phyloP scores from a whole-genome alignment of 140 eudicot species.

The Stevia rebaudiana region DNA sequence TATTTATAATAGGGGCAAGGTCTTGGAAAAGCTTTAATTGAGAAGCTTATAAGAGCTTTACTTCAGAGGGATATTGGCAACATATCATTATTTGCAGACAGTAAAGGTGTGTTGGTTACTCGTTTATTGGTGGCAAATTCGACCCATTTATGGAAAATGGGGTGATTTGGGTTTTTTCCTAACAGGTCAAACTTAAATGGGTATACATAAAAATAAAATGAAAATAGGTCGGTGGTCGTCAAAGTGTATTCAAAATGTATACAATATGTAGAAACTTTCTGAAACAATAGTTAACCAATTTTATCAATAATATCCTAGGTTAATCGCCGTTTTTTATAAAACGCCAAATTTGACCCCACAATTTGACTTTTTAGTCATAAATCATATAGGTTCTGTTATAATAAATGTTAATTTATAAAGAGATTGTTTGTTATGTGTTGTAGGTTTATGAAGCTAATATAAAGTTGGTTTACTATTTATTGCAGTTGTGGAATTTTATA shows the following conservation, averaged over 20 bases:
- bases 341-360: not conserved
- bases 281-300: not conserved
- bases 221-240: not conserved
- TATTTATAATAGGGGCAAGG: slow-evolving; percentile 74
- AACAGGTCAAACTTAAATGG: not conserved
- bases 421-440: not conserved
- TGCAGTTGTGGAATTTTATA: slow-evolving; percentile 96
- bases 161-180: not conserved
- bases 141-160: not conserved
- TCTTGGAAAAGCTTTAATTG: slow-evolving; percentile 85
- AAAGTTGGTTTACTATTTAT: slow-evolving; percentile 22
- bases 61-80: slow-evolving; percentile 95
- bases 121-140: not conserved
- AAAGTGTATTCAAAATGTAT: not conserved
- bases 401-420: not conserved
- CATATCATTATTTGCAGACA: slow-evolving; percentile 87
- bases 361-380: not conserved
- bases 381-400: not conserved
- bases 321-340: no score
- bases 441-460: slow-evolving; percentile 6
- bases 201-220: not conserved
- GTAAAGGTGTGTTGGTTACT: slow-evolving; percentile 52
- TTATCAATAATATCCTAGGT: not conserved
- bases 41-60: slow-evolving; percentile 79
- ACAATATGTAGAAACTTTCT: not conserved